Evolutionary conservation across 2,329 filamentous ascomycete species (phyloP).

Genomic region (Alternaria alternata): DNA sequence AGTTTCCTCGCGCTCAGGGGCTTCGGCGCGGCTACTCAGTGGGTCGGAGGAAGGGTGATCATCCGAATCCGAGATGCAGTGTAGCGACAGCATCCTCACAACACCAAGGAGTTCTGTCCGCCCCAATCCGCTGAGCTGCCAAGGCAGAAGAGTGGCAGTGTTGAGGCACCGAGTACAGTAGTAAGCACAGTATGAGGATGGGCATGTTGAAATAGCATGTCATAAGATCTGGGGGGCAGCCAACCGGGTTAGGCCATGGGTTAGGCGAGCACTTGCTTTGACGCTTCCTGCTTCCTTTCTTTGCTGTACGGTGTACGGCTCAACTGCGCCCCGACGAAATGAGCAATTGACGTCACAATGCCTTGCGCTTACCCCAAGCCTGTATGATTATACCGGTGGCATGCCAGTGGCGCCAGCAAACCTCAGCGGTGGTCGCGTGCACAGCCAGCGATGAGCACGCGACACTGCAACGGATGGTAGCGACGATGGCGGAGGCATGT

Average conservation of each 20-base stretch:
- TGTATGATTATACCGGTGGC: neutral
- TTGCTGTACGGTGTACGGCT: neutral
- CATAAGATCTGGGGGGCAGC: constrained; percentile 4
- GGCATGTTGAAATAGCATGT: constrained; percentile 1
- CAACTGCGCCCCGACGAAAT: neutral
- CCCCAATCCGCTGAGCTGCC: neutral
- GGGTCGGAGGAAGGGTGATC: neutral
- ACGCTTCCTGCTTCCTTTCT: neutral
- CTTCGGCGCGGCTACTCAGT: neutral
- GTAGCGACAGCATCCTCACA: neutral
- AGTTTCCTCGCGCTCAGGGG: constrained; percentile 4
- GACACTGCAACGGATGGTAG: neutral
- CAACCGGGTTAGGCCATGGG: neutral
- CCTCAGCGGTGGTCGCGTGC: neutral
- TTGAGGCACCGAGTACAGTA: constrained; percentile 2
- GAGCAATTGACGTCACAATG: constrained; percentile 13
- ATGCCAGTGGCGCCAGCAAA: neutral
- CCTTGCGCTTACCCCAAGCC: neutral
- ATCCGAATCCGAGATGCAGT: neutral
- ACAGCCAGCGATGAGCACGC: constrained; percentile 1
- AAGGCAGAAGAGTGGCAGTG: neutral
- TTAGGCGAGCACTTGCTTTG: constrained; percentile 6
- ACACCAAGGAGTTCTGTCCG: neutral
- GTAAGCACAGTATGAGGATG: neutral
- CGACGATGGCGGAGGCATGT: neutral